These are phyloP conservation scores for Auricularia auricula-judae DNA, from an alignment of 768 basidiomycete species.

Conservation along the genomic window DNA sequence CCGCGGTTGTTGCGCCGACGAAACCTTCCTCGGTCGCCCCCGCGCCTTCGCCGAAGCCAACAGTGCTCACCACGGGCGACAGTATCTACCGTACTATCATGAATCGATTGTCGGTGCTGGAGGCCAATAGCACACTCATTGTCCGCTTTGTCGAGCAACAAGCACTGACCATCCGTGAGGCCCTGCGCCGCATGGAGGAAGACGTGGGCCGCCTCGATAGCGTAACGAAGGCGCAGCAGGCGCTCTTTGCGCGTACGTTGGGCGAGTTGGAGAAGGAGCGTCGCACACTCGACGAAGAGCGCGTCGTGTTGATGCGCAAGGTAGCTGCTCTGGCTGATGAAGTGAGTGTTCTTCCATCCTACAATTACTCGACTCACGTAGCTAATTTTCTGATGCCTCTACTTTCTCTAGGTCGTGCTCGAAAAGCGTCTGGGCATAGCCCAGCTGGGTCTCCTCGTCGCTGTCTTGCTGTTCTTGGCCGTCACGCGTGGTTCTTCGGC, in stretches of 20 bases:
- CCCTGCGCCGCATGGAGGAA: constrained; percentile 63
- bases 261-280: constrained; percentile 62
- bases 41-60: constrained; percentile 4
- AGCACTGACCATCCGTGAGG: constrained; percentile 58
- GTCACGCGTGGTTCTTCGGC: constrained; percentile 52
- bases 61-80: constrained; percentile 44
- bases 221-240: constrained; percentile 57
- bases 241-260: constrained; percentile 51
- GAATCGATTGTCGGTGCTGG: constrained; percentile 78
- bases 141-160: constrained; percentile 86
- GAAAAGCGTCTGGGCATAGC: constrained; percentile 87
- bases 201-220: constrained; percentile 71
- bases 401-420: constrained; percentile 48
- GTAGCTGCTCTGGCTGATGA: constrained; percentile 73
- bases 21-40: constrained; percentile 2
- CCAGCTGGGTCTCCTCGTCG: constrained; percentile 73
- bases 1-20: neutral
- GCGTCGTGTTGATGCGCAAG: constrained; percentile 52
- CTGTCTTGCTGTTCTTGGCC: constrained; percentile 77
- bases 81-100: constrained; percentile 95
- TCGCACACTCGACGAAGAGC: constrained; percentile 55
- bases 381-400: neutral
- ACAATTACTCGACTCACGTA: neutral
- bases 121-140: constrained; percentile 79
- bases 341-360: constrained; percentile 29